phyloP scores from a whole-genome alignment of 306 rosid species.

The Potentilla sterilis region DNA sequence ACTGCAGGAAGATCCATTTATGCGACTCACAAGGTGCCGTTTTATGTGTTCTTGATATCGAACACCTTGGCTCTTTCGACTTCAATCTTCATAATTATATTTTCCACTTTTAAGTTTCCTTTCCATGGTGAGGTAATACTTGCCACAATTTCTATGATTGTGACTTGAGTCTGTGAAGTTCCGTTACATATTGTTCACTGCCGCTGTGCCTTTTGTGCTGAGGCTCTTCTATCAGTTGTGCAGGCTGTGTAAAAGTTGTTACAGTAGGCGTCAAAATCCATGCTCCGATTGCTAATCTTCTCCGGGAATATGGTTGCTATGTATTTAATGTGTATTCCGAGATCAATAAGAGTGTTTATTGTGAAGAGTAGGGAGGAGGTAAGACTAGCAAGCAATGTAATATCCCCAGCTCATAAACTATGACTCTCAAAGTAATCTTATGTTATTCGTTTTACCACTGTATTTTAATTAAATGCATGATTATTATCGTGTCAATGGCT shows the following conservation, averaged over 20 bases:
- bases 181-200: slow-evolving; percentile 24
- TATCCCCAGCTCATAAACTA: too few relatives aligned
- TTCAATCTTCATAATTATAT: slow-evolving; percentile 21
- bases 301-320: too few relatives aligned
- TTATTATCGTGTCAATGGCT: too few relatives aligned
- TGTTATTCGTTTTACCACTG: too few relatives aligned
- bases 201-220: slow-evolving; percentile 17
- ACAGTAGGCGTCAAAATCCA: neutral
- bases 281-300: neutral
- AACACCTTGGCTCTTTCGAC: slow-evolving; percentile 37
- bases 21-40: neutral
- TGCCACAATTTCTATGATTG: slow-evolving; percentile 29
- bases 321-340: too few relatives aligned
- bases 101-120: slow-evolving; percentile 29
- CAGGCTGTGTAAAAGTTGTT: neutral
- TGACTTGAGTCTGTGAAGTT: slow-evolving; percentile 22
- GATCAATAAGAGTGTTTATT: too few relatives aligned
- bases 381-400: too few relatives aligned
- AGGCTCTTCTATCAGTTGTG: neutral
- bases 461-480: too few relatives aligned
- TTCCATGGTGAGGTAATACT: slow-evolving; percentile 20
- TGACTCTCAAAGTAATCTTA: too few relatives aligned
- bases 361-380: too few relatives aligned
- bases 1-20: slow-evolving; percentile 27
- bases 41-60: slow-evolving; percentile 26